Evolutionary conservation across 2,329 filamentous ascomycete species (phyloP), one percentile per base, ranked within the genome.

Genomic region (Cercospora sp.): DNA sequence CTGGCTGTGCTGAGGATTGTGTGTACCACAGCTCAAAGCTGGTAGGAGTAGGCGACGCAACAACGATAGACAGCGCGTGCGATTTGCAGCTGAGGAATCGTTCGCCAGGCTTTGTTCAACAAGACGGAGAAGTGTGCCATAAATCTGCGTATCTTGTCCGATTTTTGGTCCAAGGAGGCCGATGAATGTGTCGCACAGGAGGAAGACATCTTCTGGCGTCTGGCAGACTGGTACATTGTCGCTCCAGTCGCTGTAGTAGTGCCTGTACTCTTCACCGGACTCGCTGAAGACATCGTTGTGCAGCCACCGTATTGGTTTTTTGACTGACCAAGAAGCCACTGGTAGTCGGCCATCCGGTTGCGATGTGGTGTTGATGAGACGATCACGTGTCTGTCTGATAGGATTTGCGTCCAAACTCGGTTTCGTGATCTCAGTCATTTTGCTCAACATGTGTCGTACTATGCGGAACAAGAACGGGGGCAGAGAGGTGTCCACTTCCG

Each of bases 161-260:
- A 98, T 94, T 76, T 93, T 93, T 70, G 96, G 89, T 2, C 95
- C 94, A 0, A 94, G 91, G 26, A 94, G 82, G 72, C 95, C 96
- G 57, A 97, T 83, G 24, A 99, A 86, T 1, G 93, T 94, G 67
- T 89, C 87, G 79, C 93, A 96, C 0, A 97, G 86, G 2, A 90
- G 89, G 79, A 98, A 95, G 13, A 99, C 86, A 77, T 99, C 95
- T 70, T 97, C 93, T 5, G 97, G 88, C 1, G 85, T 91, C 78
- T 97, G 94, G 77, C 95, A 99, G 21, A 97, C 82, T 0, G 95
- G 96, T 57, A 99, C 86, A 71, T 95, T 97, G 79, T 98, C 94
- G 2, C 89, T 86, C 95, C 95, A 99, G 74, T 98, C 95, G 68
- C 97, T 93, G 89, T 95, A 97, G 79, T 99, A 99, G 78, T 96